Base-by-base conservation (phyloP, 805 yeast genomes). In the Helenozyma rhizophorensis region DNA sequence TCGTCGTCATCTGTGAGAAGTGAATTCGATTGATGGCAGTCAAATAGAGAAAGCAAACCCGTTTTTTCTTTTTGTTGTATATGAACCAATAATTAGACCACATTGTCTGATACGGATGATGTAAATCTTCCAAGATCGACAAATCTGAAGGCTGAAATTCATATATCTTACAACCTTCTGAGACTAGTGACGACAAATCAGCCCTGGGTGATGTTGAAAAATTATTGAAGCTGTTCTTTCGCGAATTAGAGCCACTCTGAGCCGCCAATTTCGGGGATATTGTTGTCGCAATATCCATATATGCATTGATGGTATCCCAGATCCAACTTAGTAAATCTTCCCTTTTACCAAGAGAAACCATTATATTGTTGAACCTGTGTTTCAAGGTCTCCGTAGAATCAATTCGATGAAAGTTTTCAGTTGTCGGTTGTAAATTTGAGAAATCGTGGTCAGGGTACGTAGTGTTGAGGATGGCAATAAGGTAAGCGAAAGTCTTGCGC, bases 361-460 rank as follows among this genome's bases (percentile, higher is more conserved):
- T 70, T 4, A 89, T 68, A 45, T 86, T 85, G 56, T 88, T 87
- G 51, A 93, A 80, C 34, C 79, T 75, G 19, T 79, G 69, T 38
- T 76, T 75, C 45, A 77, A 72, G 36, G 68, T 76, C 32, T 66
- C 72, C 2, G 63, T 49, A 11, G 50, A 43, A 28, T 51, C 54
- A 16, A 66, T 49, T 36, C 54, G 44, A 35, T 62, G 68, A 36
- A 66, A 66, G 28, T 74, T 69, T 14, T 63, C 67, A 5, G 76
- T 74, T n/a, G 84, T 74, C 2, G 98, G 98, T 51, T 85, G 87
- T 41, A 93, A 72, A 16, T 82, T 74, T 9, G 94, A 74, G 50
- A 90, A 93, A 53, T 93, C 98, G 51, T 93, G 96, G 56, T 93
- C 98, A 1, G 98, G 97, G 53, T 85, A 90, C 4, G 94, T 81